phyloP scores from a whole-genome alignment of 2,329 filamentous ascomycete species.

The Penicillium sumatraense region DNA sequence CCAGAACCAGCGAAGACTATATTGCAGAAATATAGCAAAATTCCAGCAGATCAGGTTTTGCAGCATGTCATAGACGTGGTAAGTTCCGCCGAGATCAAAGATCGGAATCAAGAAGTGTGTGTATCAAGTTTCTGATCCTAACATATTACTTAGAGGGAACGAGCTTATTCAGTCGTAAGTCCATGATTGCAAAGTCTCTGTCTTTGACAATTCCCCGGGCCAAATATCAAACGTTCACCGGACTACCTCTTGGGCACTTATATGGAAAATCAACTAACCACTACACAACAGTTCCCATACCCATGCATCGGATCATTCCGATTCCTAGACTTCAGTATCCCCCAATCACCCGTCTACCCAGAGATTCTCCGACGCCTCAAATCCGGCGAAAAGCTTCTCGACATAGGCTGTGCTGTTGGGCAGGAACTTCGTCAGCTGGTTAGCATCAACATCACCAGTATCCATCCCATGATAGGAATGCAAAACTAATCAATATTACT shows the following conservation, averaged over 20 bases:
- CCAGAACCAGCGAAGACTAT: conserved; percentile 23
- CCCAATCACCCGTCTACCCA: conserved; percentile 21
- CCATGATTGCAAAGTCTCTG: too few species aligned
- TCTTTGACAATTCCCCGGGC: too few species aligned
- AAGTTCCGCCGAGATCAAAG: too few species aligned
- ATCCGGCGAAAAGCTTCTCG: conserved; percentile 25
- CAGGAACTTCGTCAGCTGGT: conserved; percentile 30
- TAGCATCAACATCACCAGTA: not conserved
- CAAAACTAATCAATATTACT: not conserved
- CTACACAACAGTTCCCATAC: conserved; percentile 32
- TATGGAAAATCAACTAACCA: too few species aligned
- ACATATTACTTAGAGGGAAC: conserved; percentile 18
- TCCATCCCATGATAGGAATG: not conserved
- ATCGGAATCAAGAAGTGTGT: too few species aligned
- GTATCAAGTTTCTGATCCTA: not conserved
- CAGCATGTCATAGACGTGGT: conserved; percentile 25
- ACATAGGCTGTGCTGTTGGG: conserved; percentile 29
- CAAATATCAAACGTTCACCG: too few species aligned
- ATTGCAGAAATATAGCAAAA: conserved; percentile 24
- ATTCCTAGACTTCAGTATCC: conserved; percentile 28
- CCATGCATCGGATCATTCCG: conserved; percentile 28
- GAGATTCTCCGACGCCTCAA: conserved; percentile 27
- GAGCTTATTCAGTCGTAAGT: conserved; percentile 24
- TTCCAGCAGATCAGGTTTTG: conserved; percentile 15
- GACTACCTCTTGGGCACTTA: too few species aligned